phyloP scores from a whole-genome alignment of 495 filamentous ascomycete genomes.

The Talaromyces thailandensis region DNA sequence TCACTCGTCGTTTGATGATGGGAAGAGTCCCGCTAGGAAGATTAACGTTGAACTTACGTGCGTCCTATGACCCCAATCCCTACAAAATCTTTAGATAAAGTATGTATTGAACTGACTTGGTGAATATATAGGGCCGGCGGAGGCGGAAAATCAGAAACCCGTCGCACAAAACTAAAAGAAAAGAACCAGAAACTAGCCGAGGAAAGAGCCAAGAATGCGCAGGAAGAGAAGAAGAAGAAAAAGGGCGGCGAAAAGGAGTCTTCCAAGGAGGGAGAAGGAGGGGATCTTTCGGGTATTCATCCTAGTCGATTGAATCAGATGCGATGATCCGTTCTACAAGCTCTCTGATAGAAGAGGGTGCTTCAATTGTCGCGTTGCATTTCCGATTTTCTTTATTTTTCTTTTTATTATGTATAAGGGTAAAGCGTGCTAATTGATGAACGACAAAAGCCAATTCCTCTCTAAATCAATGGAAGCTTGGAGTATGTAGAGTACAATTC shows the following conservation, averaged over 20 bases:
- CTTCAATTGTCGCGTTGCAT: too few relatives aligned
- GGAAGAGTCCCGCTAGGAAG: slow-evolving; percentile 48
- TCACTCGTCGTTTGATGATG: slow-evolving; percentile 73
- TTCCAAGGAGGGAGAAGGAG: slow-evolving; percentile 16
- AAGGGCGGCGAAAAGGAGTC: slow-evolving; percentile 9
- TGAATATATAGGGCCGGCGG: slow-evolving; percentile 64
- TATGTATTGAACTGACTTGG: too few relatives aligned
- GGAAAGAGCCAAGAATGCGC: slow-evolving; percentile 54
- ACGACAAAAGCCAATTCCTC: background rate
- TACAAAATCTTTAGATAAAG: too few relatives aligned
- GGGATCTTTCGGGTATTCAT: slow-evolving; percentile 42
- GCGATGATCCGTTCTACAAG: slow-evolving; percentile 9
- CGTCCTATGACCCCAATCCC: slow-evolving; percentile 17
- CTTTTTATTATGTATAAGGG: background rate
- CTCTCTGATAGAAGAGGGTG: too few relatives aligned
- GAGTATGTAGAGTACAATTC: background rate
- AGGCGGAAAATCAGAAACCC: slow-evolving; percentile 64
- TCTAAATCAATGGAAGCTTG: background rate
- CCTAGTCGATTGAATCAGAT: slow-evolving; percentile 50
- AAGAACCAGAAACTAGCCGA: slow-evolving; percentile 88
- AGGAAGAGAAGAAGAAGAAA: slow-evolving; percentile 35
- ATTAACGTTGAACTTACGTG: slow-evolving; percentile 93
- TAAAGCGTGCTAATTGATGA: background rate
- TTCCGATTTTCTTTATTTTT: background rate
- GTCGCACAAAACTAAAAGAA: slow-evolving; percentile 59